phyloP scores from a whole-genome alignment of 1,139 yeast genomes.

The Eremothecium coryli region DNA sequence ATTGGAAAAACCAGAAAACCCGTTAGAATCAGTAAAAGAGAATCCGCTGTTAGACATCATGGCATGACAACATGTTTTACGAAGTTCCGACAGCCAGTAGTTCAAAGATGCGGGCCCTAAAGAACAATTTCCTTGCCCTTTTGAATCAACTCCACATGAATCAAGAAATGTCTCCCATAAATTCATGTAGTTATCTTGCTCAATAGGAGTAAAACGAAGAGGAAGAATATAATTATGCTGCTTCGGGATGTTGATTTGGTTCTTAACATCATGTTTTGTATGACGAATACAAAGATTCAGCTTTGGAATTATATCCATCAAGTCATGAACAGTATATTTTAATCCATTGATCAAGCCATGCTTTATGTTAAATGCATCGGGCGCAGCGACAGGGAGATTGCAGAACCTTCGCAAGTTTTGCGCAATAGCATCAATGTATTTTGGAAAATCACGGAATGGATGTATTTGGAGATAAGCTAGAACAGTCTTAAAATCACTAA shows the following conservation, averaged over 20 bases:
- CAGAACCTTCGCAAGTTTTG: constrained; percentile 3
- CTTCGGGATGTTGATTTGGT: constrained; percentile 67
- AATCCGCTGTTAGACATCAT: constrained; percentile 40
- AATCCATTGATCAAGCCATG: constrained; percentile 15
- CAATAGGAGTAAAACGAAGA: constrained; percentile 70
- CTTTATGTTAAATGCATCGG: neutral
- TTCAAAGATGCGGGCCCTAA: constrained; percentile 28
- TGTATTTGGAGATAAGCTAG: constrained; percentile 53
- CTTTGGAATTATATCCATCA: constrained; percentile 19
- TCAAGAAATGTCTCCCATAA: constrained; percentile 49
- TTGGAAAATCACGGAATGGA: constrained; percentile 44
- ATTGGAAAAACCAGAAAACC: neutral
- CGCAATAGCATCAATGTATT: constrained; percentile 3
- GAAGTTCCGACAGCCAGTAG: constrained; percentile 54
- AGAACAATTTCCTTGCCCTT: constrained; percentile 47
- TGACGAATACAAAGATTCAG: constrained; percentile 55
- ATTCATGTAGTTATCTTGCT: constrained; percentile 70
- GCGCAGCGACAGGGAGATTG: neutral
- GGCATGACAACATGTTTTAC: constrained; percentile 83
- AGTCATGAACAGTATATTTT: constrained; percentile 17
- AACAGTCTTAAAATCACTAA: constrained; percentile 62
- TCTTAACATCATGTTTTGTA: constrained; percentile 71
- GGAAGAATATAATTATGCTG: constrained; percentile 63
- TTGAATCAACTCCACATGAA: constrained; percentile 46
- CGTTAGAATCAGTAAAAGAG: neutral